Percentiles rank a stretch among this genome's conserved stretches.
Evolutionary conservation across 768 basidiomycete genomes (phyloP).

Genomic region (Neoboletus magnificus): DNA sequence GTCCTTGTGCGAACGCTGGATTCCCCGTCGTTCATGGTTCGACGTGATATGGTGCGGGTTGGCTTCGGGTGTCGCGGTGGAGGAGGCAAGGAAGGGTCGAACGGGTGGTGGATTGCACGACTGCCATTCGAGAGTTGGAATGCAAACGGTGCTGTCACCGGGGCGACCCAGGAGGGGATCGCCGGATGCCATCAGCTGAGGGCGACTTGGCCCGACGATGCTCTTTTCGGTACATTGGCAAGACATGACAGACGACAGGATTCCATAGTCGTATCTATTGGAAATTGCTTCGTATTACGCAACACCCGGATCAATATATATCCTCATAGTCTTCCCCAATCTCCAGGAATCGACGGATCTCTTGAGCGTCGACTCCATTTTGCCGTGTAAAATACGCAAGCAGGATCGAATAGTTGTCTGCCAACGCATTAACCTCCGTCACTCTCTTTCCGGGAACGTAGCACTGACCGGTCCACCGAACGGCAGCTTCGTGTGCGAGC

Average conservation of each 20-base stretch:
- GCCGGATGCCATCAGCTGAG: conserved; percentile 7
- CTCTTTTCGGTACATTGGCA: conserved; percentile 22
- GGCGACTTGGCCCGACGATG: conserved; percentile 18
- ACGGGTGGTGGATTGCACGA: background rate
- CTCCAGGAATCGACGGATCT: conserved; percentile 63
- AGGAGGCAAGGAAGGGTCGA: background rate
- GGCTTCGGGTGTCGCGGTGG: background rate
- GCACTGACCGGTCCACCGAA: conserved; percentile 83
- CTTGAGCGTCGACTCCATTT: conserved; percentile 52
- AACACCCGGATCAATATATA: conserved; percentile 43
- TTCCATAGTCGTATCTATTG: background rate
- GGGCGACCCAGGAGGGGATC: background rate
- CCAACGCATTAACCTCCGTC: background rate
- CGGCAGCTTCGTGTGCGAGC: conserved; percentile 78
- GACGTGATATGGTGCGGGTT: background rate
- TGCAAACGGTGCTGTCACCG: conserved; percentile 2
- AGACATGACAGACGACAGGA: conserved; percentile 4
- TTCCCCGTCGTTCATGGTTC: background rate
- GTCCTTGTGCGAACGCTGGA: background rate
- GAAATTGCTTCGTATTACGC: conserved; percentile 18
- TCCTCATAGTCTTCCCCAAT: conserved; percentile 78
- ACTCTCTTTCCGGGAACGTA: background rate
- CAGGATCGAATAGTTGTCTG: conserved; percentile 71
- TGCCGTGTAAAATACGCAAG: conserved; percentile 65
- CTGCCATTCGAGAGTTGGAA: conserved; percentile 22